Conservation (phyloP, 768 basidiomycete species). For the Cubamyces lactineus region DNA sequence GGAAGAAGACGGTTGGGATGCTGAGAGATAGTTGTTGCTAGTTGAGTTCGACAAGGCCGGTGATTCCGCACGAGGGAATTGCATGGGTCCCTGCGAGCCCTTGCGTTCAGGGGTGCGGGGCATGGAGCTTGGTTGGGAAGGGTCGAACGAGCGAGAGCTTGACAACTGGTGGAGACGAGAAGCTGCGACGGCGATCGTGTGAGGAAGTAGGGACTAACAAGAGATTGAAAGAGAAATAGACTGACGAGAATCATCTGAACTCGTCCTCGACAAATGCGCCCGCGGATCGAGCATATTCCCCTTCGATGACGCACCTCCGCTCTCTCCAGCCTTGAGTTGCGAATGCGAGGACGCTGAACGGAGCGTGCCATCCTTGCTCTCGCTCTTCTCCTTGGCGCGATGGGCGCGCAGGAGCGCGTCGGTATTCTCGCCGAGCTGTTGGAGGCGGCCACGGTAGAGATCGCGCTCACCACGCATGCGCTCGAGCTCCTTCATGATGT, state of each 20-base stretch:
- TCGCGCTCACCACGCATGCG: slow-evolving; percentile 84
- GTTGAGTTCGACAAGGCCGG: slow-evolving; percentile 1
- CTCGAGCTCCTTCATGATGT: slow-evolving; percentile 83
- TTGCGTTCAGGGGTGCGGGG: slow-evolving; percentile 28
- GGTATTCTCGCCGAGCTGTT: slow-evolving; percentile 45
- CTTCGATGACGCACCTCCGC: slow-evolving; percentile 22
- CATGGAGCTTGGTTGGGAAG: slow-evolving; percentile 9
- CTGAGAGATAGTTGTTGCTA: background rate
- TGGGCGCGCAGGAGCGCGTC: slow-evolving; percentile 42
- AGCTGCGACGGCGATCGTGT: slow-evolving; percentile 8
- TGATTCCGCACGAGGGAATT: slow-evolving; percentile 13
- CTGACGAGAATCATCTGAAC: slow-evolving; percentile 42
- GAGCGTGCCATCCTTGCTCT: slow-evolving; percentile 33
- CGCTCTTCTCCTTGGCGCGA: slow-evolving; percentile 35
- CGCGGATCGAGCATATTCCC: slow-evolving; percentile 33
- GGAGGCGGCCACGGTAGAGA: slow-evolving; percentile 46
- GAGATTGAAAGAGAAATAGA: background rate
- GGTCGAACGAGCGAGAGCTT: slow-evolving; percentile 21
- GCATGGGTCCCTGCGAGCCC: slow-evolving; percentile 26
- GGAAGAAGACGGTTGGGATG: slow-evolving; percentile 3
- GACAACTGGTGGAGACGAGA: slow-evolving; percentile 19
- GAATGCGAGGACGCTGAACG: slow-evolving; percentile 36
- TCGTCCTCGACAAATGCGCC: slow-evolving; percentile 27
- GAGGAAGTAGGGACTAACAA: background rate
- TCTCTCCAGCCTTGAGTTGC: slow-evolving; percentile 33